Conservation (phyloP, 352 stramenopile genomes). For the Globisporangium mamillatum region DNA sequence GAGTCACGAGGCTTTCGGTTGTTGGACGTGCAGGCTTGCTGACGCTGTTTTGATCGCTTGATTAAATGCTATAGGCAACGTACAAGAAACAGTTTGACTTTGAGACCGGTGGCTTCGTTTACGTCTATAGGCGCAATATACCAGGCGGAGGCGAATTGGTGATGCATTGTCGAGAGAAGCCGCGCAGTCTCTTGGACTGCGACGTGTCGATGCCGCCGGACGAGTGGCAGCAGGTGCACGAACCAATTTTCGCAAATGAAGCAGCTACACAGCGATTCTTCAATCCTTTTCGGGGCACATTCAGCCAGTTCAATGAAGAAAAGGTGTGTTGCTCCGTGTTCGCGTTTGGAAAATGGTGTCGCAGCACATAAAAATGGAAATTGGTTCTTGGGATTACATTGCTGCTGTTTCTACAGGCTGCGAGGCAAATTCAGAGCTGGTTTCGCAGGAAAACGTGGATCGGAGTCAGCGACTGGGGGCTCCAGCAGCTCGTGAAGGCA, state of each 20-base stretch:
- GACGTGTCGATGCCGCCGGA: conserved; percentile 48
- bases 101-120: conserved; percentile 28
- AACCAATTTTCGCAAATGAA: not conserved
- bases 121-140: conserved; percentile 19
- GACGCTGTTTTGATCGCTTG: not conserved
- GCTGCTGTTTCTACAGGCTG: conserved; percentile 19
- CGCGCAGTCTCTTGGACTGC: conserved; percentile 38
- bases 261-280: conserved; percentile 23
- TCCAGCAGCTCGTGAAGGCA: conserved; percentile 31
- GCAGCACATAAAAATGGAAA: not conserved
- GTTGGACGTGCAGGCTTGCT: not conserved
- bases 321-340: conserved; percentile 8
- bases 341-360: not conserved
- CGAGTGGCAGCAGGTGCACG: conserved; percentile 30
- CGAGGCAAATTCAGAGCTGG: conserved; percentile 43
- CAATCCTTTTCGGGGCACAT: conserved; percentile 40
- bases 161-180: conserved; percentile 26
- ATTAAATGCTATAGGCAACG: conserved; percentile 16
- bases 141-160: not conserved
- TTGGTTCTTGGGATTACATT: not conserved
- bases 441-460: conserved; percentile 53
- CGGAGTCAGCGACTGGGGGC: conserved; percentile 40
- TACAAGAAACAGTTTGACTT: conserved; percentile 53
- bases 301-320: conserved; percentile 37
- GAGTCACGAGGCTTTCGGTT: conserved; percentile 6